Evolutionary conservation across 345 rosid species (phyloP).

Genomic region (Bruguiera gymnorhiza): DNA sequence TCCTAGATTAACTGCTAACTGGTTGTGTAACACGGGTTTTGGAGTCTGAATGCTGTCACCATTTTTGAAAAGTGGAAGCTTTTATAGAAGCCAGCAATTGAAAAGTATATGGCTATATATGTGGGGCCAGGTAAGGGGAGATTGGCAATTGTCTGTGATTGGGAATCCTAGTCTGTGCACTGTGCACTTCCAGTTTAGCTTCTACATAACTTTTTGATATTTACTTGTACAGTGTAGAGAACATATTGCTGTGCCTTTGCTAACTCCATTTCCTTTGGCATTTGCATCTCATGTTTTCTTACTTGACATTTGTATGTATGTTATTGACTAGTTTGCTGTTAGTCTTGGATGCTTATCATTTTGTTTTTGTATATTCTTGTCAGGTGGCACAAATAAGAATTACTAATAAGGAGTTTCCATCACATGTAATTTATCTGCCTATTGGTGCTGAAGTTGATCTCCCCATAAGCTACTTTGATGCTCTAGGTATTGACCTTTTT

Average conservation of each 20-base stretch:
- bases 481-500: slow-evolving; percentile 46
- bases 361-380: slow-evolving; percentile 10
- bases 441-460: slow-evolving; percentile 74
- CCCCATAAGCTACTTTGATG: slow-evolving; percentile 62
- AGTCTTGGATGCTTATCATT: slow-evolving; percentile 2
- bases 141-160: too few species aligned
- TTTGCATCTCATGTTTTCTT: background rate
- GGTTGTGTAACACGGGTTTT: slow-evolving; percentile 1
- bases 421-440: slow-evolving; percentile 56
- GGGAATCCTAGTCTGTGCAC: too few species aligned
- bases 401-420: slow-evolving; percentile 40
- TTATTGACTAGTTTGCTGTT: slow-evolving; percentile 3
- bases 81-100: background rate
- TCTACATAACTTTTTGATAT: background rate
- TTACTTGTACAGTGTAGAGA: background rate
- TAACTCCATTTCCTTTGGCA: background rate
- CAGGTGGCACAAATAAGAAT: slow-evolving; percentile 90
- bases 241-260: background rate
- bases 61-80: background rate
- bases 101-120: background rate
- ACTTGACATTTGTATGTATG: background rate
- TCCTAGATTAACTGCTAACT: background rate
- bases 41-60: background rate
- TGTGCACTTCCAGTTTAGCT: background rate
- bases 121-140: background rate